Evolutionary conservation across 345 rosid species (phyloP).

Genomic region (Eucalyptus coolabah): DNA sequence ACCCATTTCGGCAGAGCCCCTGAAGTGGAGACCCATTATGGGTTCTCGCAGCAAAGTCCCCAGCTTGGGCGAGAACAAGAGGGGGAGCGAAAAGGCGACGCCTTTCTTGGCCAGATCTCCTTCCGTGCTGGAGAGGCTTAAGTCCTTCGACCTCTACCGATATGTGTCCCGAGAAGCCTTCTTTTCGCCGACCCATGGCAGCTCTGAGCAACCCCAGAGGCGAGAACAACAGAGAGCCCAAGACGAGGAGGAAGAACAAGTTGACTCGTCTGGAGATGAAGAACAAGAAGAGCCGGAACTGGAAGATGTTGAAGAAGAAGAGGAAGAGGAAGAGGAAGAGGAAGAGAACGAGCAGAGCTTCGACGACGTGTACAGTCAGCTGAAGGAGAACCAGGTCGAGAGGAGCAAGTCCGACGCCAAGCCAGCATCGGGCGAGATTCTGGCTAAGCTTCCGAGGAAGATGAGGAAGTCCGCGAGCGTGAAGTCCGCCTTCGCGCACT

Average conservation of each 20-base stretch:
- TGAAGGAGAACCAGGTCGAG: constrained; percentile 7
- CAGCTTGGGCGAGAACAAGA: not conserved
- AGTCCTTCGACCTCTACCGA: constrained; percentile 46
- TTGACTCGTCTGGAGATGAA: not conserved
- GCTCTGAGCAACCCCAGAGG: not conserved
- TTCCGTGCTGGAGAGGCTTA: constrained; percentile 49
- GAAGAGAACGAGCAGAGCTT: constrained; percentile 17
- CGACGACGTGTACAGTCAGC: constrained; percentile 45
- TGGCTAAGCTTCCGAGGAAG: constrained; percentile 51
- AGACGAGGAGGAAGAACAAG: not conserved
- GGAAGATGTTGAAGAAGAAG: not conserved
- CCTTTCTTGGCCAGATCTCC: constrained; percentile 44
- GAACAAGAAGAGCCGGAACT: not conserved
- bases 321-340: not conserved
- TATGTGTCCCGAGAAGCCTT: constrained; percentile 40
- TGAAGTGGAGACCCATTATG: constrained; percentile 13
- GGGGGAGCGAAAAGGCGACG: not conserved
- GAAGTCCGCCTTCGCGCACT: constrained; percentile 50
- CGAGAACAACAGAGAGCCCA: not conserved
- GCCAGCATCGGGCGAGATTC: constrained; percentile 38
- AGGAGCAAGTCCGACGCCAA: constrained; percentile 51
- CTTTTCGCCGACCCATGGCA: not conserved
- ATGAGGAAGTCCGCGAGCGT: constrained; percentile 80
- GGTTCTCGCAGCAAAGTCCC: not conserved
- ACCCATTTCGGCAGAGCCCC: constrained; percentile 10